These are phyloP conservation scores for Alternaria viburni DNA, from an alignment of 2,329 filamentous ascomycete species.

Conservation along the genomic window DNA sequence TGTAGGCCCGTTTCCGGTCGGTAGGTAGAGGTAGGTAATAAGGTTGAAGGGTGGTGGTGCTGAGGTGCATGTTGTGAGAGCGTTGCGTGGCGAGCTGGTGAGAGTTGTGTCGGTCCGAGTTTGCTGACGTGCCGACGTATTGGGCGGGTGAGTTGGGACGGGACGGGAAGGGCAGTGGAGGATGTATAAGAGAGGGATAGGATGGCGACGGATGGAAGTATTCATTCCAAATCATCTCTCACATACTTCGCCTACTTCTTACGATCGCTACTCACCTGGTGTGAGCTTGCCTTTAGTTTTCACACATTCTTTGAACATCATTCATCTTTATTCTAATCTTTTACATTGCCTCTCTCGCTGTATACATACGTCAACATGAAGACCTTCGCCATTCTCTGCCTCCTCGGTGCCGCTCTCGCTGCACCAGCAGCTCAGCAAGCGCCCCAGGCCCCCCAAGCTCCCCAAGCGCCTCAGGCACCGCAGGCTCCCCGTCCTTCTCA, in stretches of 20 bases:
- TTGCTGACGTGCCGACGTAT: background rate
- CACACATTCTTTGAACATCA: background rate
- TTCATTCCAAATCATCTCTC: background rate
- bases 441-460: background rate
- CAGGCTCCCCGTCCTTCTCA: background rate
- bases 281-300: background rate
- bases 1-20: background rate
- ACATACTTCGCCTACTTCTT: background rate
- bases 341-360: background rate
- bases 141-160: background rate
- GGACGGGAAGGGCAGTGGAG: background rate
- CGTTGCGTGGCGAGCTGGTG: background rate
- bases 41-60: background rate
- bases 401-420: constrained; percentile 2
- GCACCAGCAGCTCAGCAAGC: background rate
- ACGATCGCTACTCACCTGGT: constrained; percentile 2
- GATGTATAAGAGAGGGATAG: background rate
- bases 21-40: background rate
- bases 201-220: background rate
- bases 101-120: background rate
- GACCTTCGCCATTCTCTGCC: constrained; percentile 4
- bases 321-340: background rate
- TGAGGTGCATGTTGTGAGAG: constrained; percentile 8
- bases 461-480: background rate
- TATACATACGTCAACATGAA: constrained; percentile 7